phyloP scores from a whole-genome alignment of 2,329 filamentous ascomycete species.

The Fusarium sp. region DNA sequence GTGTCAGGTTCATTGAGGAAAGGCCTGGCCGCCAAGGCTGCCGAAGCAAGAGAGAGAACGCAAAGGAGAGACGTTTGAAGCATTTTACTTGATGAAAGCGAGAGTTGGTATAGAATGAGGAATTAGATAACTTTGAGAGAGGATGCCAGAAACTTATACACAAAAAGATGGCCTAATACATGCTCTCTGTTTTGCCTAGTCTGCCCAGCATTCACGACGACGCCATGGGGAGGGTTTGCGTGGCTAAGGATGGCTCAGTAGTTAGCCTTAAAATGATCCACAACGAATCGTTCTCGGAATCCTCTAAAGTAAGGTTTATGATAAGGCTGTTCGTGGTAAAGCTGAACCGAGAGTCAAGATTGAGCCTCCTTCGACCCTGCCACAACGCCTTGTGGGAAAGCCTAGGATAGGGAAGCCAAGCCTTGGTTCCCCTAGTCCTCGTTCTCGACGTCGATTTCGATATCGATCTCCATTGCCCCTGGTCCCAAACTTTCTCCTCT shows the following conservation, averaged over 20 bases:
- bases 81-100: not conserved
- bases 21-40: not conserved
- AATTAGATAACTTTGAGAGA: not conserved
- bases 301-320: not conserved
- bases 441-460: not conserved
- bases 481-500: not conserved
- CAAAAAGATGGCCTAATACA: not conserved
- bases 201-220: not conserved
- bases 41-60: not conserved
- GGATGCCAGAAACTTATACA: not conserved
- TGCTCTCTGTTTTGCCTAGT: not conserved
- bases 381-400: not conserved
- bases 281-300: not conserved
- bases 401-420: not conserved
- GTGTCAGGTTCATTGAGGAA: not conserved
- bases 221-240: not conserved
- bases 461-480: not conserved
- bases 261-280: not conserved
- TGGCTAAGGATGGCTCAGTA: not conserved
- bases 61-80: not conserved
- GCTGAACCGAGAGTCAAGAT: not conserved
- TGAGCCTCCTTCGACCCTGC: not conserved
- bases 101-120: not conserved
- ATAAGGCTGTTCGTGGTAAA: not conserved
- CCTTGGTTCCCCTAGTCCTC: not conserved